Evolutionary conservation across 192 early-diverging fungal genomes (phyloP), one percentile per base, ranked within the genome.

Genomic region (Backusella tarrabulga): DNA sequence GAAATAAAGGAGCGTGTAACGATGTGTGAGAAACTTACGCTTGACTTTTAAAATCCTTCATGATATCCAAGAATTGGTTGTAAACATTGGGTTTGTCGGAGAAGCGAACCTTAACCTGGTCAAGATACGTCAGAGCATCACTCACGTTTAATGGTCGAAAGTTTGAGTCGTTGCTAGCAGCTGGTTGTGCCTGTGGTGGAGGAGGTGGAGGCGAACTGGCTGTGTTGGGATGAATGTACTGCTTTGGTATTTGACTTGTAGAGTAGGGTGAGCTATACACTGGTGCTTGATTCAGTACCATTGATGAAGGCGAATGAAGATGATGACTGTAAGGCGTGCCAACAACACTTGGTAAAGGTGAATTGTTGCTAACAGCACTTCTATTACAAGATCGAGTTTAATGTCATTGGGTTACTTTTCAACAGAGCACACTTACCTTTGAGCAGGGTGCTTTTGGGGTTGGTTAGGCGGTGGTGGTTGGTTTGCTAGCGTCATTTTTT

Each of bases 31-130:
- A 26, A 17, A 77, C 87, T 87, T 85, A 95, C 94, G 84, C 88
- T 80, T 97, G 96, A 77, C 94, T 94, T 84, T 99, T 98, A 82
- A 99, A 99, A 80, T 99, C 98, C 86, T 98, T 98, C 98, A 99
- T 99, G 42, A 99, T 99, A 78, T 98, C 97, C 81, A 99, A 76
- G 81, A 99, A 99, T 73, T 91, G 88, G 77, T 98, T 99, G 85
- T 99, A 99, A 5, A 99, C 96, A 68, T 98, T 95, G 3, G 97
- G 96, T 6, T 95, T 90, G 71, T 95, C 92, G 44, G 90, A 86
- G 77, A 99, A 99, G 79, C 95, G 93, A 26, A 91, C 87, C 81
- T 97, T 97, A 17, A 99, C 98, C 79, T 96, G 88, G 78, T 99
- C 98, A 42, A 99, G 87, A 83, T 99, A 99, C 19, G 95, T 90